Base-by-base conservation (phyloP, 2,329 filamentous ascomycete species). In the Xylaria sp. region DNA sequence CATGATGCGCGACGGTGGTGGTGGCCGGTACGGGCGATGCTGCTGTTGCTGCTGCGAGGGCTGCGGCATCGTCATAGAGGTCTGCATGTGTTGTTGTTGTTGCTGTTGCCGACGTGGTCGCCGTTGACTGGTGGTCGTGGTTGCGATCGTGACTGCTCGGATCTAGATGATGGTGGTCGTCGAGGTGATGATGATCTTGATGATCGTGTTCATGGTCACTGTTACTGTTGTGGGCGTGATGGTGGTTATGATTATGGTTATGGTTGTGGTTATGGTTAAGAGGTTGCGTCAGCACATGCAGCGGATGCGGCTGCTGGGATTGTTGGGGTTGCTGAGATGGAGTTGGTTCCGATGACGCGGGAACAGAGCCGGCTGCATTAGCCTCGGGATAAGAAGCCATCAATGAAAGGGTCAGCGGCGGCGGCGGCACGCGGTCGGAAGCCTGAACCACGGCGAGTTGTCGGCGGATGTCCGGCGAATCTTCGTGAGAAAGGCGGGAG, bases 381-480 rank as follows among this genome's bases (percentile, higher is more conserved):
- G 70, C 67, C 51, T 75, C 75, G 41, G 74, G 68, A 65, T 76
- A 76, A 25, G 76, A 76, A 67, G 75, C 75, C 76, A 77, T 77
- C 67, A 34, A 59, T 56, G 3, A 57, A 66, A 52, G 50, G 63
- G 37, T 57, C 55, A 3, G 44, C 52, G 48, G 50, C 37, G 60
- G 46, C 37, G 60, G 63, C 46, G 28, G 28, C 28, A 28, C 28
- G 28, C 28, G 62, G 62, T 65, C 65, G 52, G 55, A 51, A 71
- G 39, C 67, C 61, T 71, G 34, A 73, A 65, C 63, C 60, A 65
- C 75, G 74, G 75, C 73, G 63, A 75, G 69, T 76, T 76, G 74
- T 77, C 76, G 76, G 76, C 63, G 73, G 76, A 77, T 77, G 51
- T 76, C 75, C 76, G 76, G 76, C 39, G 74, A 76, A 76, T 77